phyloP scores from a whole-genome alignment of 805 yeast genomes.

The Yarrowia phangngaensis region DNA sequence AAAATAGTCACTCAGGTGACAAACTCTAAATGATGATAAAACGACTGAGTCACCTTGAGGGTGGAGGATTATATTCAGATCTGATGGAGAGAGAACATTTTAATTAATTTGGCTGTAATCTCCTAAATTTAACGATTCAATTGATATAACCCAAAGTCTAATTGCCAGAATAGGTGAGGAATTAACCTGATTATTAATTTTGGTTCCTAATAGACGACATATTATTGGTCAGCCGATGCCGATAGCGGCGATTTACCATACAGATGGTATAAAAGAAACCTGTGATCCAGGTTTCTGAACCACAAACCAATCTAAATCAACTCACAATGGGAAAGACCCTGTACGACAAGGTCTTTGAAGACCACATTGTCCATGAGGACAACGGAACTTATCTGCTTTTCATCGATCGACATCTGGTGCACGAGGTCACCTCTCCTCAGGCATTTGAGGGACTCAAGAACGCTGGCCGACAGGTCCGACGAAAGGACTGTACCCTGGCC shows the following conservation, averaged over 20 bases:
- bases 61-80: not conserved
- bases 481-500: conserved; percentile 87
- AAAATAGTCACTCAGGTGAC: conserved; percentile 22
- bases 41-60: not conserved
- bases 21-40: not conserved
- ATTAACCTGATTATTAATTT: no score
- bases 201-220: conserved; percentile 1
- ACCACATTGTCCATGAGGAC: conserved; percentile 86
- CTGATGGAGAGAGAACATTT: not conserved
- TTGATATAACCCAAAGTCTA: not conserved
- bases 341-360: conserved; percentile 94
- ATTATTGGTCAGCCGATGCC: conserved; percentile 20
- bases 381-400: conserved; percentile 81
- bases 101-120: not conserved
- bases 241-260: conserved; percentile 20
- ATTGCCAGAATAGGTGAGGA: no score
- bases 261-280: not conserved
- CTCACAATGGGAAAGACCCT: conserved; percentile 48
- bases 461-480: conserved; percentile 85
- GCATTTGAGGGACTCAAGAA: conserved; percentile 93
- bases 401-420: conserved; percentile 95
- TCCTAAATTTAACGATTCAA: not conserved
- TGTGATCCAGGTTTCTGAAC: not conserved
- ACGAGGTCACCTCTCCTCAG: conserved; percentile 98
- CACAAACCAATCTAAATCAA: not conserved